Conservation (phyloP, 257 asterid species). For the Ballota nigra region DNA sequence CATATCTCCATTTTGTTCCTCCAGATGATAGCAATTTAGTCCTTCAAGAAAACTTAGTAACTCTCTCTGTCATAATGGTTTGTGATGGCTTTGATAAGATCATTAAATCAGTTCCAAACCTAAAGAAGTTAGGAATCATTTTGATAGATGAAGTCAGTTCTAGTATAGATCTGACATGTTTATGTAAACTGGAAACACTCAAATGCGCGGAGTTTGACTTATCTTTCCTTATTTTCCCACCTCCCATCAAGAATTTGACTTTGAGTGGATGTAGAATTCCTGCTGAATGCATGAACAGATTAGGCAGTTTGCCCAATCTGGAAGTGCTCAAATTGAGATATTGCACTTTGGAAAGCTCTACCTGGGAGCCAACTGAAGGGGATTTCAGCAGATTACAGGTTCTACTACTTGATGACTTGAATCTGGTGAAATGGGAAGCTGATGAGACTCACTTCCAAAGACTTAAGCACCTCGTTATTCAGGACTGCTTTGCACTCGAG, state of each 20-base stretch:
- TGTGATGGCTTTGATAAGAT: not conserved
- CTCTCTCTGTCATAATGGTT: not conserved
- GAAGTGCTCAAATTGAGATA: slow-evolving; percentile 15
- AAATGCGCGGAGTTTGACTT: not conserved
- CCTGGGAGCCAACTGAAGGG: not conserved
- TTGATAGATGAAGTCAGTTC: not conserved
- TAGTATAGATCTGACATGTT: not conserved
- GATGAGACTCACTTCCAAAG: slow-evolving; percentile 18
- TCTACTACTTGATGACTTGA: not conserved
- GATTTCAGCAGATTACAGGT: not conserved
- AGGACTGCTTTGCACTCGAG: slow-evolving; percentile 4
- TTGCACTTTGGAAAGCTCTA: not conserved
- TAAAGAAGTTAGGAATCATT: not conserved
- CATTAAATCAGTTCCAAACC: not conserved
- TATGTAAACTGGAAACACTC: not conserved
- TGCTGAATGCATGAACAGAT: not conserved
- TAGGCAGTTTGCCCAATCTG: slow-evolving; percentile 1
- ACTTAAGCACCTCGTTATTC: slow-evolving; percentile 31
- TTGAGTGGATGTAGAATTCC: not conserved
- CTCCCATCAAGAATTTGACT: slow-evolving; percentile 15
- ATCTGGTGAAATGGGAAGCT: slow-evolving; percentile 16
- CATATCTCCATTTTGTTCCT: not conserved
- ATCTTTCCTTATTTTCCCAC: not conserved
- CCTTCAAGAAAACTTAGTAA: not conserved
- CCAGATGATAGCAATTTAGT: not conserved